Base-by-base conservation (phyloP, 805 yeast genomes). In the Candida coleopterorum region DNA sequence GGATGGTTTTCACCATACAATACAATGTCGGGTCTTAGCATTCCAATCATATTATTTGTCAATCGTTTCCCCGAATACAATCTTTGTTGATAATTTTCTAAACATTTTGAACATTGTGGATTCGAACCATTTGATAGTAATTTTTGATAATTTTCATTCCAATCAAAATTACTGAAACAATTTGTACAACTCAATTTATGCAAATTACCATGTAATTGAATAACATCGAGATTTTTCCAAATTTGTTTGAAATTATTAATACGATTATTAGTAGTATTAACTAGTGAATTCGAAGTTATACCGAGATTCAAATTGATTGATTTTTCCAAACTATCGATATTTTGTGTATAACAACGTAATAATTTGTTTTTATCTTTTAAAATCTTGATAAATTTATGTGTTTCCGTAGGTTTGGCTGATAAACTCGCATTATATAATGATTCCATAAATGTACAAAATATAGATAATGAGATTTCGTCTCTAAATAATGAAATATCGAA, bases 1-100 rank as follows among this genome's bases (percentile, higher is more conserved):
- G 96, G 96, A 58, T 90, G 97, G 49, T 88, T 81, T 53, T 90
- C 97, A 2, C 97, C 97, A 56, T 90, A 90, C 16, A 90, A 68
- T 2, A 90, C 95, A 40, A 90, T 88, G 49, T 83, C 83, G 4
- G 98, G 98, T 39, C 96, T 70, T 29, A 93, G 62, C 18, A 77
- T 59, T 0, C 98, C 98, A 4, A 81, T 75, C 30, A 26, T 33
- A 29, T 67, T 65, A 0, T 85, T 81, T 1, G 84, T 77, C 7
- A 74, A 55, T 38, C 98, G 61, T 56, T 88, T 88, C 3, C 97
- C 97, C 12, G 68, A 58, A 39, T 64, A 67, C 10, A 72, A 62
- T 32, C 96, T 66, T 32, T 73, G 74, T 37, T 72, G 64, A 42
- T 74, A 79, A 25, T 68, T 65, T 9, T 68, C 70, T 32, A 71